Percentiles rank a stretch among this genome's conserved stretches.
Conservation (phyloP, 1,284 basidiomycete species). For the Tilletia horrida region DNA sequence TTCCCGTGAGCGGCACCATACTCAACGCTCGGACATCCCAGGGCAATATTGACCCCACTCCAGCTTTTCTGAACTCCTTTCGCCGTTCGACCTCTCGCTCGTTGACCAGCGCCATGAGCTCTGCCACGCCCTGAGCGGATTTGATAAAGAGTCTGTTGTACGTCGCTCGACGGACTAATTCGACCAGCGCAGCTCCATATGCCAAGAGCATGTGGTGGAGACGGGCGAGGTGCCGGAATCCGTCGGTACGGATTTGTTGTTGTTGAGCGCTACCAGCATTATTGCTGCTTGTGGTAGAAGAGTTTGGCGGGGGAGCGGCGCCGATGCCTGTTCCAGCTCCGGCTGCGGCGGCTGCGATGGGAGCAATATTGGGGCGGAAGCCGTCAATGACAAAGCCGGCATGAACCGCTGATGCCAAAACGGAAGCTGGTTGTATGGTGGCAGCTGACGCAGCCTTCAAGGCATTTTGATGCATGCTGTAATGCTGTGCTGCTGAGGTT, state of each 20-base stretch:
- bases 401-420: not conserved
- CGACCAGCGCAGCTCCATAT: constrained; percentile 85
- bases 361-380: constrained; percentile 2
- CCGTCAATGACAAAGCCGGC: constrained; percentile 43
- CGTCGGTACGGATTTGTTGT: constrained; percentile 58
- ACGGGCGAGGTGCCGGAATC: constrained; percentile 82
- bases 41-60: constrained; percentile 25
- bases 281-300: constrained; percentile 21
- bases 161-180: constrained; percentile 82
- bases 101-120: constrained; percentile 50
- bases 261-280: constrained; percentile 26
- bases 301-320: constrained; percentile 64
- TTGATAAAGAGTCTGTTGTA: constrained; percentile 59
- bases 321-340: constrained; percentile 66
- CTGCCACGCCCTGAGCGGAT: constrained; percentile 46
- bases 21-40: constrained; percentile 15
- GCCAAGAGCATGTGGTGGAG: constrained; percentile 86
- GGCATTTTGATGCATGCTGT: not conserved
- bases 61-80: constrained; percentile 33
- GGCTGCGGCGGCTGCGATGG: constrained; percentile 70
- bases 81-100: constrained; percentile 42
- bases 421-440: too few relatives aligned
- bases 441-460: not conserved
- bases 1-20: not conserved
- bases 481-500: not conserved